Evolutionary conservation across 495 filamentous ascomycete species (phyloP), one percentile per base, ranked within the genome.

Genomic region (Massariosphaeria phaeospora): DNA sequence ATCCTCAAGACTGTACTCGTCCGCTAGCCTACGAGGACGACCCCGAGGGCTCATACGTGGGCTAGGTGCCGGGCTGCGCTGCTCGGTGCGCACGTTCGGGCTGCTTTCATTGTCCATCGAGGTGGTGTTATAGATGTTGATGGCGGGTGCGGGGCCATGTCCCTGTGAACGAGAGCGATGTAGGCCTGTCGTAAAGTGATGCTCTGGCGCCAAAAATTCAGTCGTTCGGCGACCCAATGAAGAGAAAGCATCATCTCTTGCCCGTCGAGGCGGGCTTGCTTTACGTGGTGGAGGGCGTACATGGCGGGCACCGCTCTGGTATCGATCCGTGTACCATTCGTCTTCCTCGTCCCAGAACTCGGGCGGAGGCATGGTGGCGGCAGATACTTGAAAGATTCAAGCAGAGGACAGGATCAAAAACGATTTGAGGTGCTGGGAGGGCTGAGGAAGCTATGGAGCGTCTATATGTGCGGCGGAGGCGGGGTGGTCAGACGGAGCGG

Each of bases 151-250:
- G 7, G 68, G 68, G 5, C 54, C 42, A 43, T 65, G 54, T 31
- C 69, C 69, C 29, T 62, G 56, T 8, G 69, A 72, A 33, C 68
- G 67, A 7, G 65, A 61, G 26, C 69, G 68, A 18, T 70, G 68
- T 2, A 68, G 64, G 23, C 63, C 54, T 10, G 33, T 27, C 31
- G 48, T 52, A 38, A 46, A 44, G 43, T 23, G 25, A 27, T 24
- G 39, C 35, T 64, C 57, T 6, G 61, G 61, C 13, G 23, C 30
- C 11, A 64, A 52, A 18, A 53, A 57, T 12, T 59, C 45, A 24
- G 26, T 47, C 43, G 35, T 42, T 25, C 38, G 39, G 33, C 36
- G 44, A 31, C 21, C 35, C 6, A 6, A 38, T 6, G 35, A 49
- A 25, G 52, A 25, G 13, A 13, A 29, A 12, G 42, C 53, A 43